Evolutionary conservation across 176 grass and related monocot species (phyloP).

Genomic region (Triticum turgidum): DNA sequence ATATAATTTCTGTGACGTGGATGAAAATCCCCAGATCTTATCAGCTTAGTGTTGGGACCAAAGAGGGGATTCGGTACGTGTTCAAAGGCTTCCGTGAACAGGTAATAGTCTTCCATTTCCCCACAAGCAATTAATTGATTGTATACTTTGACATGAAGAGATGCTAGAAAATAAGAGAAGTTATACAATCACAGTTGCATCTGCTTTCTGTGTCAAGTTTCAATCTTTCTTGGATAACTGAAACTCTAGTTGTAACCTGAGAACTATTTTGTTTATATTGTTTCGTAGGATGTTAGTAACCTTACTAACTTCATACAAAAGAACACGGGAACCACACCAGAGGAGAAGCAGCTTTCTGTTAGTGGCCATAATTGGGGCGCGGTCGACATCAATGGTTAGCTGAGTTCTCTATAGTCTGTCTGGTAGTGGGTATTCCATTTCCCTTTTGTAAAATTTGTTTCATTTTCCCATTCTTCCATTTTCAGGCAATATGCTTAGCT

Average conservation of each 20-base stretch:
- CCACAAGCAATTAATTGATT: conserved; percentile 15
- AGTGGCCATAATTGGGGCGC: conserved; percentile 85
- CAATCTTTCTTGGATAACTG: neutral
- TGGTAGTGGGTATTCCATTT: neutral
- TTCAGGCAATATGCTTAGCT: conserved; percentile 83
- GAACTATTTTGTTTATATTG: conserved; percentile 18
- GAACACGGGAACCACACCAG: conserved; percentile 58
- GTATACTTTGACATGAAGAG: neutral
- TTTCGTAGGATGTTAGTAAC: conserved; percentile 72
- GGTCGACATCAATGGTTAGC: conserved; percentile 79
- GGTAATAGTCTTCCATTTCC: conserved; percentile 30
- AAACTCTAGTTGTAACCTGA: conserved; percentile 6
- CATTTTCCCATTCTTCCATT: conserved; percentile 17
- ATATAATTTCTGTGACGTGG: conserved; percentile 67
- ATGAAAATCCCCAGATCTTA: conserved; percentile 76
- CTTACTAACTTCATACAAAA: conserved; percentile 84
- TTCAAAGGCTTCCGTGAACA: conserved; percentile 84
- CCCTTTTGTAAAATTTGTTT: neutral
- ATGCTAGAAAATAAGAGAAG: conserved; percentile 25
- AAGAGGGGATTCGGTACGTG: conserved; percentile 69
- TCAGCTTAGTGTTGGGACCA: conserved; percentile 68
- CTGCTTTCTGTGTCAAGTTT: conserved; percentile 1
- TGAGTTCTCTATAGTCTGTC: conserved; percentile 21
- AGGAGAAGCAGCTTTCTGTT: conserved; percentile 90
- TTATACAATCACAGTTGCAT: conserved; percentile 19